Base-by-base conservation (phyloP, 78 protist species). In the Dictyostelium firmibasis region DNA sequence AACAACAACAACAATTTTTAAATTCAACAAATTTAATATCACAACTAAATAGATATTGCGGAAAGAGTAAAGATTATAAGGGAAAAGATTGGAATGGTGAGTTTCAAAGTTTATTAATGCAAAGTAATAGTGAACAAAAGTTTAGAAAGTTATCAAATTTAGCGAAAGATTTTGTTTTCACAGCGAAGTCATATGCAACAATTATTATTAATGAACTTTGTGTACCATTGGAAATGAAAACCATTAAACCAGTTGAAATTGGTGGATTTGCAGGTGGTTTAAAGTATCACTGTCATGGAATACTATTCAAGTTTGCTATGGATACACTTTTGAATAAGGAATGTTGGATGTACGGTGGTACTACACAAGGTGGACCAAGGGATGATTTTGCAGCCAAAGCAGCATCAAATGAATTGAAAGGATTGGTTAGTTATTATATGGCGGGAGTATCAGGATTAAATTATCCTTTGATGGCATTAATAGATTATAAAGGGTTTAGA, bases 401-500 rank as follows among this genome's bases (percentile, higher is more conserved):
- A 14, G 97, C 94, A 6, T 95, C 97, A 5, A 91, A 95, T 43
- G 97, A 95, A 50, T 35, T 95, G 6, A 95, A 95, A 60, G 97
- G 97, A n/a, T 47, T 95, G 50, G 91, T 89, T 38, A 70, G 91
- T 14, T 95, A 85, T 25, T 89, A 95, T 47, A 84, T 76, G 83
- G 84, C 95, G 2, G 85, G 44, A 43, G 93, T 83, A 2, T 10
- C 25, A 11, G 97, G 97, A n/a, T 53, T 95, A 36, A 84, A 89
- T 29, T 87, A 91, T 38, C 97, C 97, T 18, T 57, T 95, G 91
- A 91, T 95, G 85, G 97, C 97, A 31, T 62, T 96, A 13, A 91
- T 96, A 27, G 97, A 92, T 76, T 96, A 86, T 79, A 96, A 91
- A 85, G 97, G 97, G 3, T 96, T 96, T 35, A 38, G 97, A 41